These are phyloP conservation scores for Calonectria hawksworthii DNA, from an alignment of 2,329 filamentous ascomycete species.

Conservation along the genomic window DNA sequence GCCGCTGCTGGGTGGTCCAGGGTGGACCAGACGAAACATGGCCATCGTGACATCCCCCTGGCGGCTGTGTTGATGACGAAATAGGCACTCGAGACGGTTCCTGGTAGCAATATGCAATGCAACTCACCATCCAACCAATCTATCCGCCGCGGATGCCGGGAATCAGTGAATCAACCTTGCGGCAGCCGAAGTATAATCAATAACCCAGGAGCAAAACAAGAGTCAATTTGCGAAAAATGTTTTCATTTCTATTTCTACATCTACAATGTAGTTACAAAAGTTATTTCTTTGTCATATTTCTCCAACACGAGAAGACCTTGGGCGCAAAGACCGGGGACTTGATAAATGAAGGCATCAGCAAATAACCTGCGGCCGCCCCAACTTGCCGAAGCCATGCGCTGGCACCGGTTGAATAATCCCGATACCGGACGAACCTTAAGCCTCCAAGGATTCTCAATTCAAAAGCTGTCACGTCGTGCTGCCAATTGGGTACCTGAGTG, in stretches of 20 bases:
- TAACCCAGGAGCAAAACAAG: background rate
- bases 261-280: background rate
- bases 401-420: background rate
- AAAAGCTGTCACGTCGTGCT: background rate
- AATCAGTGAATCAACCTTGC: background rate
- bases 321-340: background rate
- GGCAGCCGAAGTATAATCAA: background rate
- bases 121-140: background rate
- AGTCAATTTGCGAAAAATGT: background rate
- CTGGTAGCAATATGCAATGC: background rate
- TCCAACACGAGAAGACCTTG: background rate
- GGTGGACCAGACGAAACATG: constrained; percentile 4
- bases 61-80: background rate
- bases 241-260: background rate
- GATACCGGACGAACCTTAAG: background rate
- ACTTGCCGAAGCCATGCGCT: background rate
- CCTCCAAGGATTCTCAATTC: background rate
- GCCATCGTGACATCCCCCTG: constrained; percentile 1
- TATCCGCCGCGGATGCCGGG: background rate
- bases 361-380: background rate
- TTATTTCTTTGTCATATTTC: background rate
- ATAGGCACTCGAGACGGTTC: background rate
- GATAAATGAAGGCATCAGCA: background rate
- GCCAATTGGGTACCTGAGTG: background rate
- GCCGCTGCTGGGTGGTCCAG: background rate